phyloP scores from a whole-genome alignment of 2,329 filamentous ascomycete species.

The Bretziella fagacearum region DNA sequence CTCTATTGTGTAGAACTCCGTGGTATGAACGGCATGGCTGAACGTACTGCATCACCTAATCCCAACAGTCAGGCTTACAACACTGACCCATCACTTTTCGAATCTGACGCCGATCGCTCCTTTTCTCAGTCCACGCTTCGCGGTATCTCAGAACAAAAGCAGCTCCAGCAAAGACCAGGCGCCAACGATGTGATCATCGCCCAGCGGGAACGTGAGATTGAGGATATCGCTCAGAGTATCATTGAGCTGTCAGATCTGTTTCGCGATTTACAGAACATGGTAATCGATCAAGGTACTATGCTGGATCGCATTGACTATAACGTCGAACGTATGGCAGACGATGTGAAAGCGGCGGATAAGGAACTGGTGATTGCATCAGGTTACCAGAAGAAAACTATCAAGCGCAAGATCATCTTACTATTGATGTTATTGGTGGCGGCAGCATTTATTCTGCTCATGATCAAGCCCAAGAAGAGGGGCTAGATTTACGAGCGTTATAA shows the following conservation, averaged over 20 bases:
- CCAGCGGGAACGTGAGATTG: conserved; percentile 90
- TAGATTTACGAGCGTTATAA: not conserved
- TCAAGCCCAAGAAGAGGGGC: conserved; percentile 36
- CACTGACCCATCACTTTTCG: conserved; percentile 71
- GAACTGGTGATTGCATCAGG: conserved; percentile 77
- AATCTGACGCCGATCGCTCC: conserved; percentile 83
- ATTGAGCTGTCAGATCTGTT: conserved; percentile 95
- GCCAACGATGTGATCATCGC: conserved; percentile 68
- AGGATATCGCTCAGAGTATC: conserved; percentile 94
- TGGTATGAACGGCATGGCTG: conserved; percentile 46
- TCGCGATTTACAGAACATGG: conserved; percentile 89
- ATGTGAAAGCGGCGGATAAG: conserved; percentile 84
- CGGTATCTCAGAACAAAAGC: conserved; percentile 52
- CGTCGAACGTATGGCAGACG: conserved; percentile 82
- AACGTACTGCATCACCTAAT: conserved; percentile 16
- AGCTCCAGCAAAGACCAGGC: conserved; percentile 27
- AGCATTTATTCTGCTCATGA: conserved; percentile 64
- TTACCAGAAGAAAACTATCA: conserved; percentile 77
- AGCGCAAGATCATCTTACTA: conserved; percentile 85
- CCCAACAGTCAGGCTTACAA: conserved; percentile 29
- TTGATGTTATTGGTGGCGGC: conserved; percentile 69
- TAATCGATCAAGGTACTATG: conserved; percentile 81
- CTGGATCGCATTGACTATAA: conserved; percentile 96
- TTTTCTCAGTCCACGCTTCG: conserved; percentile 82
- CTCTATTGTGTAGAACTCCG: conserved; percentile 42